Evolutionary conservation across 179 eudicot species (phyloP).

Genomic region (Vitellaria paradoxa): DNA sequence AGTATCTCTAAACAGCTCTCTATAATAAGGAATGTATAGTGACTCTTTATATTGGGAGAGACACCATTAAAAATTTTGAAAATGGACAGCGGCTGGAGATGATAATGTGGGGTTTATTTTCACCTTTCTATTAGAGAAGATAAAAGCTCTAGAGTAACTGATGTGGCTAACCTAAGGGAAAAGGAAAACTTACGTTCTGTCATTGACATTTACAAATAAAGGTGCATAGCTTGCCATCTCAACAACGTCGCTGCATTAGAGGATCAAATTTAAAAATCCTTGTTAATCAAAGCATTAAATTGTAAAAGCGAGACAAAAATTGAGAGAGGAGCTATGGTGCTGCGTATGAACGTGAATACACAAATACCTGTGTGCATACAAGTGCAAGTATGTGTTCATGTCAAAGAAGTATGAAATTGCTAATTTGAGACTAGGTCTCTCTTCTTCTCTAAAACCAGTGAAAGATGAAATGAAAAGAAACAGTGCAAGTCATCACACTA

Average conservation of each 20-base stretch:
- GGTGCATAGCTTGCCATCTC: slow-evolving; percentile 98
- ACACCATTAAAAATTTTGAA: too few relatives aligned
- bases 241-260: slow-evolving; percentile 70
- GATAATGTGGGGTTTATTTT: too few relatives aligned
- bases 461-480: not conserved
- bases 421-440: not conserved
- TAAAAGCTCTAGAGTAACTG: not conserved
- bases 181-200: slow-evolving; percentile 48
- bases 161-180: not conserved
- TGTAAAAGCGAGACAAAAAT: slow-evolving; percentile 4
- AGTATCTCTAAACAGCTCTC: too few relatives aligned
- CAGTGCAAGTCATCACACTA: not conserved
- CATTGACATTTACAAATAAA: slow-evolving; percentile 72
- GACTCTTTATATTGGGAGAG: too few relatives aligned
- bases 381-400: not conserved
- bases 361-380: not conserved
- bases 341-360: not conserved
- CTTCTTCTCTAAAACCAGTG: not conserved
- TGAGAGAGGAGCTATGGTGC: not conserved
- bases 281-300: not conserved
- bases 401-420: not conserved
- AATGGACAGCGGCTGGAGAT: too few relatives aligned
- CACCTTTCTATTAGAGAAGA: too few relatives aligned
- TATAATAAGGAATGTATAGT: too few relatives aligned
- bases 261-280: slow-evolving; percentile 17